Evolutionary conservation across 768 basidiomycete genomes (phyloP), one percentile per base, ranked within the genome.

Genomic region (Leccinum arenicola): DNA sequence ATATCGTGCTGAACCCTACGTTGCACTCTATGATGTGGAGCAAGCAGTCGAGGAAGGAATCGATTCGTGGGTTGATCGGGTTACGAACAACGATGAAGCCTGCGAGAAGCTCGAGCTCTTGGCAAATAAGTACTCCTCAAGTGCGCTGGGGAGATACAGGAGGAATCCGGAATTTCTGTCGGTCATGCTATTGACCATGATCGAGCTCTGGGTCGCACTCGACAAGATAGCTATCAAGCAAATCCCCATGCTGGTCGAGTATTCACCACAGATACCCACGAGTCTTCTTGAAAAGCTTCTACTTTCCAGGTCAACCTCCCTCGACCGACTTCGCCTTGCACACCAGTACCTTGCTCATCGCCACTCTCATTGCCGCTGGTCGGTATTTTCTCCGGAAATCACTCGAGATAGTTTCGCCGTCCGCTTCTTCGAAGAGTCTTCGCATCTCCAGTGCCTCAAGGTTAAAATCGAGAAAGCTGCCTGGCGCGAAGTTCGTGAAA

Each of bases 21-120:
- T 64, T 6, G 63, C 70, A 1, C 65, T 80, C 0, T 71, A 63
- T 15, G 80, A 80, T 48, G 69, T 80, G 11, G 78, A 80, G 60
- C 52, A 48, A 15, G 58, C 67, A 7, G 68, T 79, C 49, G 61
- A 70, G 45, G 61, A 70, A 4, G 58, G 59, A 14, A 61, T 80
- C 4, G 71, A 74, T 21, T 50, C 38, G 10, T 80, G 78, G 78
- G 59, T 75, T 15, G 31, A 38, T 6, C 7, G 1, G 29, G 70
- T 65, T 52, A n/a, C 29, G 2, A 29, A 49, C 4, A 23, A 38
- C 3, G 57, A 62, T 2, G 33, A 56, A 1, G 67, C 65, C 3
- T 68, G 69, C 0, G 10, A 23, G 5, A 57, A 60, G 23, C 60
- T 70, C 23, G 60, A 62, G 58, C 31, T 66, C 3, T 72, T 68